Base-by-base conservation (phyloP, 2,329 filamentous ascomycete species). In the Arachnopeziza araneosa region DNA sequence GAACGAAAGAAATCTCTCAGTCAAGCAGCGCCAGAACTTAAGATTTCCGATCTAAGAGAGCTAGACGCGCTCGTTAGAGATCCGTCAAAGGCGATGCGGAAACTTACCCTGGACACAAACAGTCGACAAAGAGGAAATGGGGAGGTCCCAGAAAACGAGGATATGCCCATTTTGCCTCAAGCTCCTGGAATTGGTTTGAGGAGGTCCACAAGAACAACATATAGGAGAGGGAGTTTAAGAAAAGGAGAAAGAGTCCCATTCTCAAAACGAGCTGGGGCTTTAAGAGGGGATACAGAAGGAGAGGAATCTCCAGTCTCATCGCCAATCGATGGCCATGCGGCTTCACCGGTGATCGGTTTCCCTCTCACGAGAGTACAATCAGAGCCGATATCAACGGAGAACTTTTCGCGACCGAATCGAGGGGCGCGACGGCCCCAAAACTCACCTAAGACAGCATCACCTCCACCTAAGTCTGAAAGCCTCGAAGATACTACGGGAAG, bases 191-290 rank as follows among this genome's bases (percentile, higher is more conserved):
- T 88, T 73, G 90, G 91, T 32, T 77, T 99, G 54, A 88, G 95
- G 67, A 85, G 95, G 63, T 97, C 95, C 14, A 99, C 92, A 22
- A 84, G 91, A 58, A 99, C 95, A 5, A 93, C 90, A 24, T 98
- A 98, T 73, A 82, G 93, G 68, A 91, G 86, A 68, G 93, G 93
- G 36, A 97, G 93, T 76, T 74, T 96, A 63, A 87, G 89, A 55
- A 90, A 87, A 66, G 89, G 90, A 24, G 89, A 95, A 62, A 83
- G 89, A 57, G 79, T 85, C 2, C 85, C 89, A 0, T 88, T 91
- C 66, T 89, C 90, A 1, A 91, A 90, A 73, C 84, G 93, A 49
- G 79, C 85, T 52, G 80, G 80, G 4, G 82, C 83, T 51, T 84
- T 69, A 30, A 62, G 84, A 60, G 81, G 84, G 24, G 77, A 89